Percentiles rank a stretch among this genome's conserved stretches.
Conservation (phyloP, 495 filamentous ascomycete genomes). For the Cercophora samala region DNA sequence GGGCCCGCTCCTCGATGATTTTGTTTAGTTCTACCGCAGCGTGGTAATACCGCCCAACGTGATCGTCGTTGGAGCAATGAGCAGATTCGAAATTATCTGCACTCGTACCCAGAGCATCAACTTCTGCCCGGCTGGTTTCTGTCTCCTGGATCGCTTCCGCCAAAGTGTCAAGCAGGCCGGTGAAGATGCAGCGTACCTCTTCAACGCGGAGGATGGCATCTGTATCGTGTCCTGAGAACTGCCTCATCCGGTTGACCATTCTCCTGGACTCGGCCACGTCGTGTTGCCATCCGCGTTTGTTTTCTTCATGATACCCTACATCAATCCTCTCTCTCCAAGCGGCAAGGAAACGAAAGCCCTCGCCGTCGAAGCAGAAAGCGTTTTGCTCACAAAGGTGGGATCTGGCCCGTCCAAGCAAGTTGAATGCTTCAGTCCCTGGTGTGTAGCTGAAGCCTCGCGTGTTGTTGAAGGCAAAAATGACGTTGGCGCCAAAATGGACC, state of each 20-base stretch:
- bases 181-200: slow-evolving; percentile 36
- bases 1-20: too few relatives aligned
- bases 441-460: slow-evolving; percentile 41
- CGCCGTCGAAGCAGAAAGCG: slow-evolving; percentile 47
- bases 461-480: slow-evolving; percentile 48
- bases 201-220: slow-evolving; percentile 41
- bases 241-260: slow-evolving; percentile 31
- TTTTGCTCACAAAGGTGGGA: slow-evolving; percentile 25
- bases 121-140: too few relatives aligned
- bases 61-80: too few relatives aligned
- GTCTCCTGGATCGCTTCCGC: too few relatives aligned
- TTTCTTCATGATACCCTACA: slow-evolving; percentile 35
- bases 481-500: too few relatives aligned
- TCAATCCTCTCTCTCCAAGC: slow-evolving; percentile 35
- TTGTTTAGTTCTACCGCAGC: too few relatives aligned
- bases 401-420: slow-evolving; percentile 27
- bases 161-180: not conserved
- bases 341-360: slow-evolving; percentile 46
- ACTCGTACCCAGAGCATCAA: too few relatives aligned
- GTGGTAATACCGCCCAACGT: too few relatives aligned
- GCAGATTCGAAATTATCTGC: too few relatives aligned
- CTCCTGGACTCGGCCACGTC: slow-evolving; percentile 33
- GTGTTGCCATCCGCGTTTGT: slow-evolving; percentile 37
- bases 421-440: slow-evolving; percentile 42
- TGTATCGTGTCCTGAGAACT: slow-evolving; percentile 31